Evolutionary conservation across 805 yeast species (phyloP).

Genomic region (Komagataella kurtzmanii): DNA sequence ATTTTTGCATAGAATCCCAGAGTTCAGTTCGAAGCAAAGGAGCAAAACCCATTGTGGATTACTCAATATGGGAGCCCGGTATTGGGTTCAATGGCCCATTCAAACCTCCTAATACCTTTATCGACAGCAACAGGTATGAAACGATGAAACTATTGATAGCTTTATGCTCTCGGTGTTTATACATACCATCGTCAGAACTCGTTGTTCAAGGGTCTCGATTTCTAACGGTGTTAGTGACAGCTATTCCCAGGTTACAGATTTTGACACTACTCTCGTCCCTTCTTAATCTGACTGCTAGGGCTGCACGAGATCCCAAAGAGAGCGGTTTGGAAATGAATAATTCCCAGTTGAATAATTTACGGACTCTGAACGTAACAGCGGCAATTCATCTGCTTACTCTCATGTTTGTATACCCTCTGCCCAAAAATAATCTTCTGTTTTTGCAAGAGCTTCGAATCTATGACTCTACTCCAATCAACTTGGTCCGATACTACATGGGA

Average conservation of each 20-base stretch:
- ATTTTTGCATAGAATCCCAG: constrained; percentile 33
- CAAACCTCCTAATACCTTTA: constrained; percentile 20
- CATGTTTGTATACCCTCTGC: constrained; percentile 52
- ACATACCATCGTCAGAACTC: constrained; percentile 26
- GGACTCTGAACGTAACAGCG: constrained; percentile 35
- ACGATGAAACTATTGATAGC: constrained; percentile 47
- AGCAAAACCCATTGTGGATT: constrained; percentile 14
- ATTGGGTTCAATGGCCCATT: constrained; percentile 30
- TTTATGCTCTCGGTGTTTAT: constrained; percentile 49
- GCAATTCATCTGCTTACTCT: constrained; percentile 50
- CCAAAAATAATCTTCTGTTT: constrained; percentile 27
- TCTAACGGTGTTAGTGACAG: constrained; percentile 38
- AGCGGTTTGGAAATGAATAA: constrained; percentile 26
- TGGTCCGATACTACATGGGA: constrained; percentile 37
- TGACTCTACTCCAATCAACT: constrained; percentile 25
- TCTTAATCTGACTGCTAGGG: constrained; percentile 46
- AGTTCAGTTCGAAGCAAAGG: constrained; percentile 2
- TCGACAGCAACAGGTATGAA: constrained; percentile 58
- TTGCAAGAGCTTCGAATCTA: constrained; percentile 18
- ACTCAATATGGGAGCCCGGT: constrained; percentile 70
- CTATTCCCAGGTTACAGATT: constrained; percentile 32
- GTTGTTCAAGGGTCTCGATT: constrained; percentile 46
- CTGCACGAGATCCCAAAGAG: constrained; percentile 26
- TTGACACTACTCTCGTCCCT: constrained; percentile 53
- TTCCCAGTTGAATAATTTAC: constrained; percentile 21